Base-by-base conservation (phyloP, 2,329 filamentous ascomycete species). In the Pyricularia pennisetigena region DNA sequence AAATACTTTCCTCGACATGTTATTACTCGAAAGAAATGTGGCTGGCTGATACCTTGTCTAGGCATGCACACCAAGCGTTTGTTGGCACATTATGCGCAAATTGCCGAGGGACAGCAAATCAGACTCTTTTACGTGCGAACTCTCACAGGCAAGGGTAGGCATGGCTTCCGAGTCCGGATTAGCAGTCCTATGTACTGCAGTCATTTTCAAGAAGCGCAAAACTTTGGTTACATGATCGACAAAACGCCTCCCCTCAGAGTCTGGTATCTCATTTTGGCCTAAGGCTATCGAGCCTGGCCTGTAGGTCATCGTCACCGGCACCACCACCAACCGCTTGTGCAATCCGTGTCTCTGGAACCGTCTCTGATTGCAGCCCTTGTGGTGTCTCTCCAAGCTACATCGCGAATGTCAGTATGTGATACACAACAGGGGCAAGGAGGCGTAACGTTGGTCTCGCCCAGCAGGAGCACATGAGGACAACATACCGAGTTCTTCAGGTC, bases 261-360 rank as follows among this genome's bases (percentile, higher is more conserved):
- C 41, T 54, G 20, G 41, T 54, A 54, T 54, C 41, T 54, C 41
- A 54, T 54, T 54, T 54, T 54, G 41, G 41, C 75, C 91, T 85
- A 72, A 98, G 82, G 78, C 94, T 97, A 77, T 98, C 93, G 67
- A 99, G 85, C 69, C 95, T 88, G 71, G 95, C 94, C 81, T 98
- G 94, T 29, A 99, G 86, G 77, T 97, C 95, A 75, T 97, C 93
- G 74, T 97, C 94, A n/a, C 87, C 89, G n/a, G n/a, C n/a, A 5
- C 78, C 78, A 14, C 79, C 79, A 8, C 92, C 93, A 72, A 98
- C 85, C 20, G 94, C 93, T 77, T 98, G 92, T 64, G 95, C 94
- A 70, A 98, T 87, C 74, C 87, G 88, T 12, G 88, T 85, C 75
- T 97, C 93, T 6, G 90, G 81, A 5, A 90, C 89, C 5, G 89